Conservation (phyloP, 257 asterid genomes). For the Sherardia arvensis region DNA sequence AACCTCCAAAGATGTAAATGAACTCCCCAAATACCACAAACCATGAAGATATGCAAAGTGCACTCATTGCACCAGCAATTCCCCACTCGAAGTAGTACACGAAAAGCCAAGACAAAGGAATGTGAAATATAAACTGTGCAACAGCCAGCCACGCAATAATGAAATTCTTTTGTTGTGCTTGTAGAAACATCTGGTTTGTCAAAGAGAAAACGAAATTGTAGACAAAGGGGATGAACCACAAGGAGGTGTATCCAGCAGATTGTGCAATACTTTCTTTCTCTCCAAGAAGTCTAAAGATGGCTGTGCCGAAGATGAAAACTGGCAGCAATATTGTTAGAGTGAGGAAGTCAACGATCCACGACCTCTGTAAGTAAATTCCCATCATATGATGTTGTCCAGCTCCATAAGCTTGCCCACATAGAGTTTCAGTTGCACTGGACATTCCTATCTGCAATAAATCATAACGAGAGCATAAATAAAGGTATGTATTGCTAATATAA, state of each 20-base stretch:
- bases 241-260: slow-evolving; percentile 35
- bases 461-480: background rate
- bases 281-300: slow-evolving; percentile 55
- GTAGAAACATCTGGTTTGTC: slow-evolving; percentile 71
- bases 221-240: slow-evolving; percentile 53
- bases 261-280: slow-evolving; percentile 43
- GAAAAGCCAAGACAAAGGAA: slow-evolving; percentile 56
- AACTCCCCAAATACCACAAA: slow-evolving; percentile 49
- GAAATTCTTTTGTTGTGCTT: slow-evolving; percentile 72
- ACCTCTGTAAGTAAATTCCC: slow-evolving; percentile 68
- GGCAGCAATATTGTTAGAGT: slow-evolving; percentile 39
- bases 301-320: slow-evolving; percentile 36
- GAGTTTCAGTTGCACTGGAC: slow-evolving; percentile 75
- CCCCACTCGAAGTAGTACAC: slow-evolving; percentile 41
- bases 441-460: slow-evolving; percentile 45
- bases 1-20: slow-evolving; percentile 39
- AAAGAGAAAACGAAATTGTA: slow-evolving; percentile 44
- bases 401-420: slow-evolving; percentile 84
- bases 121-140: slow-evolving; percentile 34
- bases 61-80: slow-evolving; percentile 54
- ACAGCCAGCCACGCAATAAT: slow-evolving; percentile 58
- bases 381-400: slow-evolving; percentile 74
- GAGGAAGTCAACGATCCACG: slow-evolving; percentile 47
- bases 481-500: background rate
- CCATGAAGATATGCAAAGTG: slow-evolving; percentile 54